Evolutionary conservation across 306 rosid species (phyloP).

Genomic region (Ammopiptanthus mongolicus): DNA sequence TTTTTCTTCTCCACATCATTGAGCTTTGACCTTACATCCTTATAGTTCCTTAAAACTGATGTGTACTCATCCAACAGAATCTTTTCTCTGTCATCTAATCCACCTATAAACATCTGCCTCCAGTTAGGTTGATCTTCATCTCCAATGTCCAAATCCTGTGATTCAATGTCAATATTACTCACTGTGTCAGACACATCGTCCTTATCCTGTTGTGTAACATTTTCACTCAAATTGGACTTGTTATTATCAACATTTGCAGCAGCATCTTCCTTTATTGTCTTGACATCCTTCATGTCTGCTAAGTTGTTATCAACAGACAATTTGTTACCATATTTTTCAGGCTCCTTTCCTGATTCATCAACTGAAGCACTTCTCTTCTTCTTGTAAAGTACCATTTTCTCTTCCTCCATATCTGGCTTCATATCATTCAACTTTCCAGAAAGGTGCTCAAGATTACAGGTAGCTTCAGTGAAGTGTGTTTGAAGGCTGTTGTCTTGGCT

Average conservation of each 20-base stretch:
- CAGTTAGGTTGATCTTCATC: slow-evolving; percentile 52
- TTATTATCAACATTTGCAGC: slow-evolving; percentile 10
- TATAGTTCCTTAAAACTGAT: slow-evolving; percentile 67
- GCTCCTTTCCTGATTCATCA: slow-evolving; percentile 16
- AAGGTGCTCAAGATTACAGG: slow-evolving; percentile 57
- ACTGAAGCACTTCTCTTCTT: slow-evolving; percentile 20
- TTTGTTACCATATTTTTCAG: slow-evolving; percentile 4
- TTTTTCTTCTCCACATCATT: slow-evolving; percentile 70
- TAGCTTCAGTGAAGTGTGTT: slow-evolving; percentile 63
- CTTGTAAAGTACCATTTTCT: slow-evolving; percentile 25
- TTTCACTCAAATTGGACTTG: slow-evolving; percentile 12
- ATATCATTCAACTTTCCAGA: slow-evolving; percentile 46
- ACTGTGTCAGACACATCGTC: slow-evolving; percentile 29
- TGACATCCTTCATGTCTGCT: slow-evolving; percentile 4
- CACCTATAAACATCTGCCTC: slow-evolving; percentile 67
- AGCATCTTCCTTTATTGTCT: slow-evolving; percentile 9
- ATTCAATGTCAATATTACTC: slow-evolving; percentile 30
- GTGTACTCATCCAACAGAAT: slow-evolving; percentile 82
- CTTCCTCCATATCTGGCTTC: slow-evolving; percentile 51
- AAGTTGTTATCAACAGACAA: slow-evolving; percentile 10
- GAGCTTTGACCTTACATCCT: slow-evolving; percentile 63
- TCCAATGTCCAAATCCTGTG: slow-evolving; percentile 19
- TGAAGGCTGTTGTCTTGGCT: slow-evolving; percentile 42
- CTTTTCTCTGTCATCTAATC: slow-evolving; percentile 83
- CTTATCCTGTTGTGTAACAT: slow-evolving; percentile 20